Evolutionary conservation across 2,329 filamentous ascomycete species (phyloP).

Genomic region (Fusarium coicis): DNA sequence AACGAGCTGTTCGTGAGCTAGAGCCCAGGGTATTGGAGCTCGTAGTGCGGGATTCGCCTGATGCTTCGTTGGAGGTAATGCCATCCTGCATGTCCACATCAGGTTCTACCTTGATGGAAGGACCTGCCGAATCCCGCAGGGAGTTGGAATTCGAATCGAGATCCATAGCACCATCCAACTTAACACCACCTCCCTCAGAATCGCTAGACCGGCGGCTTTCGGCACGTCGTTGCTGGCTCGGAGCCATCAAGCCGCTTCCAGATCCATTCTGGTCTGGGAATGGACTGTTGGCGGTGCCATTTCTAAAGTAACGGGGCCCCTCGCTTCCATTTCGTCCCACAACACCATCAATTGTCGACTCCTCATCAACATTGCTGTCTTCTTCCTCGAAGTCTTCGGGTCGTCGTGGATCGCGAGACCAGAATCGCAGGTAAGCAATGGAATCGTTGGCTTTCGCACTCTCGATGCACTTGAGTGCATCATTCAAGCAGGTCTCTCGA

Average conservation of each 20-base stretch:
- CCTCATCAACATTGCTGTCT: slow-evolving; percentile 51
- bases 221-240: slow-evolving; percentile 9
- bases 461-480: slow-evolving; percentile 82
- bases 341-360: slow-evolving; percentile 6
- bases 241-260: background rate
- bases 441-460: slow-evolving; percentile 91
- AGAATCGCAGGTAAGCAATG: slow-evolving; percentile 88
- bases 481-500: slow-evolving; percentile 77
- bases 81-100: slow-evolving; percentile 39
- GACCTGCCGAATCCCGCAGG: slow-evolving; percentile 38
- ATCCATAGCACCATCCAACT: slow-evolving; percentile 57
- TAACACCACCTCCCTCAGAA: slow-evolving; percentile 59
- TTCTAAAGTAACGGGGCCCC: slow-evolving; percentile 2
- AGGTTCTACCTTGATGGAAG: slow-evolving; percentile 52
- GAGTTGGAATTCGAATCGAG: slow-evolving; percentile 47
- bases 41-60: slow-evolving; percentile 24
- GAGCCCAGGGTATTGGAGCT: slow-evolving; percentile 23
- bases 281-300: background rate
- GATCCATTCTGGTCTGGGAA: background rate
- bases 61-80: slow-evolving; percentile 3
- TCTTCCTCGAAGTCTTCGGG: slow-evolving; percentile 61
- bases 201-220: slow-evolving; percentile 51
- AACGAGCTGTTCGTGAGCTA: background rate
- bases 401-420: slow-evolving; percentile 78
- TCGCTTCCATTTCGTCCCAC: background rate